phyloP scores from a whole-genome alignment of 192 early-diverging fungal species.

The Linnemannia elongata region DNA sequence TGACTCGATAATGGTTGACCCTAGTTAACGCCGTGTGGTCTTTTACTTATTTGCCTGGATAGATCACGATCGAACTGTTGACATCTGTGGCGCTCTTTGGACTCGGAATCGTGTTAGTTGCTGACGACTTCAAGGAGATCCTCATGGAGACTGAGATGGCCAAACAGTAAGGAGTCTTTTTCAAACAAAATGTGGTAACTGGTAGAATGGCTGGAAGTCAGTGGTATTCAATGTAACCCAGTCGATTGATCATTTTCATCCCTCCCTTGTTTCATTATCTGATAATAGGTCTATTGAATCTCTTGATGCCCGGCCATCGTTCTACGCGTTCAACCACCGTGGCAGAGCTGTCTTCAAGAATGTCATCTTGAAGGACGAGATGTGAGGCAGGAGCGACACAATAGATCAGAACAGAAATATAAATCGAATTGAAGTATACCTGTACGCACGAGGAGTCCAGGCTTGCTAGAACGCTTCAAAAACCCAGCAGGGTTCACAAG shows the following conservation, averaged over 20 bases:
- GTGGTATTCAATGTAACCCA: too few relatives aligned
- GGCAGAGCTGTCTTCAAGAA: slow-evolving; percentile 59
- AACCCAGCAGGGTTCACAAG: too few relatives aligned
- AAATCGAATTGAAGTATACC: neutral
- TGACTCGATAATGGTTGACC: too few relatives aligned
- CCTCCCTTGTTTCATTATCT: neutral
- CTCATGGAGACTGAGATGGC: slow-evolving; percentile 72
- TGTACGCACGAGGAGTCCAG: too few relatives aligned
- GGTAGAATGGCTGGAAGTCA: too few relatives aligned
- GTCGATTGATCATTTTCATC: neutral
- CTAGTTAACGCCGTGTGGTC: too few relatives aligned
- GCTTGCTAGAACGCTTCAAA: too few relatives aligned
- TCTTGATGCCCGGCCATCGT: slow-evolving; percentile 70
- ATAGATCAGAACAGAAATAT: neutral
- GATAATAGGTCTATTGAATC: slow-evolving; percentile 68
- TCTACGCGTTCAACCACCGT: slow-evolving; percentile 71
- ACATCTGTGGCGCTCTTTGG: slow-evolving; percentile 61
- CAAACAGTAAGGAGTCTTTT: slow-evolving; percentile 63
- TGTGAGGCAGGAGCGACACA: neutral
- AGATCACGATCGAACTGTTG: slow-evolving; percentile 67
- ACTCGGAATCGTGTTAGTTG: slow-evolving; percentile 63
- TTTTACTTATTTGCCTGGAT: neutral
- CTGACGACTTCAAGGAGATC: slow-evolving; percentile 70
- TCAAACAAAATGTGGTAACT: neutral
- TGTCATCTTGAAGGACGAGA: slow-evolving; percentile 25